Percentiles rank a stretch among this genome's conserved stretches.
Conservation (phyloP, 768 basidiomycete genomes). For the Strobilomyces confusus region DNA sequence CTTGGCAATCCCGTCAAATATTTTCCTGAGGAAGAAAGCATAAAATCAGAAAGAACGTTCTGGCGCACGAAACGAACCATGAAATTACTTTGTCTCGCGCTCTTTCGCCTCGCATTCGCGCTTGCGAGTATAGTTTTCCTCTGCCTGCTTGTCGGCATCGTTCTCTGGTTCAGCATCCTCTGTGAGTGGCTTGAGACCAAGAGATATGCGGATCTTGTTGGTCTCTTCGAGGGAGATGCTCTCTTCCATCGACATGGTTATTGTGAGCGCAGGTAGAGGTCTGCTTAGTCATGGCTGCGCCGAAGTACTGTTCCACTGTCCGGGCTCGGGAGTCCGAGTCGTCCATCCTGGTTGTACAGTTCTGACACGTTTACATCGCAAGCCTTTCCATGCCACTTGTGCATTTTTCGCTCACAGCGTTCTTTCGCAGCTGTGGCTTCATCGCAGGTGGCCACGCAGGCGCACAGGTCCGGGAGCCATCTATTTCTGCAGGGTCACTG, state of each 20-base stretch:
- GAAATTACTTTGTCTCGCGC: slow-evolving; percentile 70
- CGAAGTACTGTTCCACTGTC: too few relatives aligned
- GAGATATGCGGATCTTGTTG: slow-evolving; percentile 90
- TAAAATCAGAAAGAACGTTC: slow-evolving; percentile 17
- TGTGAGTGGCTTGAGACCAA: slow-evolving; percentile 90
- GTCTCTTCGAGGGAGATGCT: slow-evolving; percentile 92
- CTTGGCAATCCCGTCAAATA: slow-evolving; percentile 80
- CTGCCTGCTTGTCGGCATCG: slow-evolving; percentile 79
- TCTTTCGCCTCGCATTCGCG: slow-evolving; percentile 68
- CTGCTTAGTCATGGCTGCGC: slow-evolving; percentile 2
- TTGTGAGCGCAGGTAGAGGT: slow-evolving; percentile 10
- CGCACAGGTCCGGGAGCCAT: background rate
- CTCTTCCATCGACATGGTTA: slow-evolving; percentile 82
- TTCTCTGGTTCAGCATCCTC: slow-evolving; percentile 71
- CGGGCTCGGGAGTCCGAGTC: background rate
- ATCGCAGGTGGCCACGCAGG: slow-evolving; percentile 1
- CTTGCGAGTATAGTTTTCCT: slow-evolving; percentile 76
- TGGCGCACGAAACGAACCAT: slow-evolving; percentile 16
- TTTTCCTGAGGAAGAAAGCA: slow-evolving; percentile 46
- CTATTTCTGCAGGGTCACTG: slow-evolving; percentile 51
- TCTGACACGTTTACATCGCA: background rate
- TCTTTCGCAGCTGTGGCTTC: slow-evolving; percentile 7
- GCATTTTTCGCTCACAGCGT: slow-evolving; percentile 12
- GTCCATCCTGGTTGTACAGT: background rate
- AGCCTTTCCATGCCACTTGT: background rate